A percentile compares a stretch with the other conserved stretches of the same genome.
Evolutionary conservation across 2,329 filamentous ascomycete genomes (phyloP).

Genomic region (Neofusicoccum laricinum): DNA sequence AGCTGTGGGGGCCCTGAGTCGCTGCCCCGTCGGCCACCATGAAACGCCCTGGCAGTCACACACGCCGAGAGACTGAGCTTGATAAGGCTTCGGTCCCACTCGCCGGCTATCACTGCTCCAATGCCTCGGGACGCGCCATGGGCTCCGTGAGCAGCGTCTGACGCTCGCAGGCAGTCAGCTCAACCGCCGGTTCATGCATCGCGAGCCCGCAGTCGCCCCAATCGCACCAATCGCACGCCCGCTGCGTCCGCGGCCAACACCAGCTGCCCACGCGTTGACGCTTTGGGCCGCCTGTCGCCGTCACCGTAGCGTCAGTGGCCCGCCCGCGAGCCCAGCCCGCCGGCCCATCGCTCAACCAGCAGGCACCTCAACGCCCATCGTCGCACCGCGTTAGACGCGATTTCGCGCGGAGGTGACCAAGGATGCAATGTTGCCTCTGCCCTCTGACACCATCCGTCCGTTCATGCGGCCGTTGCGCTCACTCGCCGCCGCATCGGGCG

Average conservation of each 20-base stretch:
- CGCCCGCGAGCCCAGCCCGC: not conserved
- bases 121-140: not conserved
- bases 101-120: not conserved
- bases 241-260: not conserved
- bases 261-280: not conserved
- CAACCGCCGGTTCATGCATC: conserved; percentile 6
- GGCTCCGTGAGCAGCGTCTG: conserved; percentile 1
- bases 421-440: not conserved
- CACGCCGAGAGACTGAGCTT: not conserved
- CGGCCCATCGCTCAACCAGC: not conserved
- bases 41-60: conserved; percentile 5
- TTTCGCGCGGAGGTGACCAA: not conserved
- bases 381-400: conserved; percentile 11
- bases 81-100: conserved; percentile 10
- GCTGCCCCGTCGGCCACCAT: not conserved
- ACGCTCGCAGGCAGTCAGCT: not conserved
- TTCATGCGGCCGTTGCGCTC: not conserved
- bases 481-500: not conserved
- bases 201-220: not conserved
- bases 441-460: not conserved
- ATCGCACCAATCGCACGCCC: not conserved
- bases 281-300: not conserved
- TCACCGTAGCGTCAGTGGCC: conserved; percentile 9
- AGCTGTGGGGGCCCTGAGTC: not conserved
- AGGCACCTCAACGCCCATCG: not conserved